Conservation (phyloP, 257 asterid species). For the Solanum megistacrolobum region DNA sequence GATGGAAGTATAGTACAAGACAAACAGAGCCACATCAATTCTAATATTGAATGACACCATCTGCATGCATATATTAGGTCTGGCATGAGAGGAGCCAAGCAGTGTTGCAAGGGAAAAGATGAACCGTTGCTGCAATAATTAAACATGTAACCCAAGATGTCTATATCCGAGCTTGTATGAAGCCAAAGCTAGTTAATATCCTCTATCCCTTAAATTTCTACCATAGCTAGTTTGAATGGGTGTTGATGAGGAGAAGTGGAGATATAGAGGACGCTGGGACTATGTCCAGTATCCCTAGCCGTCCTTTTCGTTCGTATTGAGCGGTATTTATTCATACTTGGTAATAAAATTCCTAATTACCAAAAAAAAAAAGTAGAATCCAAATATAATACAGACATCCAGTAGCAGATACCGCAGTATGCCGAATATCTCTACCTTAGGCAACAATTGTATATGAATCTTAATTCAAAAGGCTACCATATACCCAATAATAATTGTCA, state of each 20-base stretch:
- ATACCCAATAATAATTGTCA: background rate
- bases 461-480: background rate
- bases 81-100: background rate
- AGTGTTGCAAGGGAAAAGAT: background rate
- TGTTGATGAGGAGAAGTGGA: too few relatives aligned
- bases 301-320: too few relatives aligned
- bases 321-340: too few relatives aligned
- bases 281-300: too few relatives aligned
- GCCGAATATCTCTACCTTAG: background rate
- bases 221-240: too few relatives aligned
- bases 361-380: too few relatives aligned
- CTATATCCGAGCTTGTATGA: background rate
- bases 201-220: too few relatives aligned
- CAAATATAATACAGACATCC: background rate
- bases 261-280: too few relatives aligned
- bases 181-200: background rate
- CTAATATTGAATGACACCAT: background rate
- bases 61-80: background rate
- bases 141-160: background rate
- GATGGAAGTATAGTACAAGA: background rate
- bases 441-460: background rate
- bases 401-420: background rate
- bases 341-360: too few relatives aligned
- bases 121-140: background rate
- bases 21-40: background rate